Evolutionary conservation across 495 filamentous ascomycete species (phyloP).

Genomic region (Penicillium cosmopolitanum): DNA sequence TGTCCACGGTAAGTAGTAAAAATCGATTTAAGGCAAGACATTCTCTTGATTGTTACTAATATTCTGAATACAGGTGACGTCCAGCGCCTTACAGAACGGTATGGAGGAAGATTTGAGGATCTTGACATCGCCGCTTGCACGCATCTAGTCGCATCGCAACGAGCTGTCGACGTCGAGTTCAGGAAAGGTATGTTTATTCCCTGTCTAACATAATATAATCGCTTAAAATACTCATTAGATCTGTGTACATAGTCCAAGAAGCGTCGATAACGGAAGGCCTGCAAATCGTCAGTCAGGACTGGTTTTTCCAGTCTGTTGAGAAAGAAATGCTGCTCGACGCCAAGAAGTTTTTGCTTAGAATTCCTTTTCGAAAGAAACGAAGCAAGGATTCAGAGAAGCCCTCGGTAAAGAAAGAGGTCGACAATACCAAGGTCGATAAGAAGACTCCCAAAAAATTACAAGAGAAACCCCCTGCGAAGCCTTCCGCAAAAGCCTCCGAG

Average conservation of each 20-base stretch:
- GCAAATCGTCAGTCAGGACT: slow-evolving; percentile 10
- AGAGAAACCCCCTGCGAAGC: too few relatives aligned
- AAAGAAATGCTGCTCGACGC: not conserved
- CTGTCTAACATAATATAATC: not conserved
- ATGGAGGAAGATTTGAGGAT: not conserved
- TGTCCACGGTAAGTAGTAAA: not conserved
- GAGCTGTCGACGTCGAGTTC: not conserved
- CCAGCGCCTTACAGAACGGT: not conserved
- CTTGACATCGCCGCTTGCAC: not conserved
- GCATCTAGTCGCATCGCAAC: not conserved
- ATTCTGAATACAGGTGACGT: not conserved
- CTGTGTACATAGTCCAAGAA: slow-evolving; percentile 4
- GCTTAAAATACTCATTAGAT: not conserved
- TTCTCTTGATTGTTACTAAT: not conserved
- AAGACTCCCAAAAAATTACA: too few relatives aligned
- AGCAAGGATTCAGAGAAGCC: not conserved
- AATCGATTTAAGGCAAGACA: not conserved
- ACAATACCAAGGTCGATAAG: too few relatives aligned
- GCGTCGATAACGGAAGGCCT: not conserved
- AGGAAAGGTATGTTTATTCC: not conserved
- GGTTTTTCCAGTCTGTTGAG: slow-evolving; percentile 7
- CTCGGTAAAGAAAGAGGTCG: too few relatives aligned
- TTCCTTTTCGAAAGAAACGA: not conserved
- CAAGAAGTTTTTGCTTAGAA: not conserved
- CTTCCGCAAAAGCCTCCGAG: too few relatives aligned